Percentiles rank a stretch among this genome's conserved stretches.
Evolutionary conservation across 2,329 filamentous ascomycete genomes (phyloP).

Genomic region (Sarocladium kiliense): DNA sequence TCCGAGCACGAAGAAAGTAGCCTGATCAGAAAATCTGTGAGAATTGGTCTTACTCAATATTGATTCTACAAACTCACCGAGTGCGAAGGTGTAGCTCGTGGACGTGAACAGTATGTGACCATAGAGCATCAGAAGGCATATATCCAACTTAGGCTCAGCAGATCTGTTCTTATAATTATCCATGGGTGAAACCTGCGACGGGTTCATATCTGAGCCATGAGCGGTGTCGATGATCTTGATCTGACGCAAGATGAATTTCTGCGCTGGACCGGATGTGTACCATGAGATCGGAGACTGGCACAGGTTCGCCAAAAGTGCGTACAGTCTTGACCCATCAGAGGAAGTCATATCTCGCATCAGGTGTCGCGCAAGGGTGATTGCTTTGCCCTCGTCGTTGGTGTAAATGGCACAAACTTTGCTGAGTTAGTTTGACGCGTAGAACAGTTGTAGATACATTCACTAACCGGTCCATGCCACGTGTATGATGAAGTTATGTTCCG

Average conservation of each 20-base stretch:
- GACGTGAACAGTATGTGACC: conserved; percentile 84
- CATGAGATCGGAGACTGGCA: conserved; percentile 68
- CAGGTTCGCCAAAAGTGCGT: conserved; percentile 70
- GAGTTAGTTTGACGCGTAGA: background rate
- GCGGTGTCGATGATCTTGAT: conserved; percentile 77
- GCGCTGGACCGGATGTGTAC: conserved; percentile 75
- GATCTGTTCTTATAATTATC: conserved; percentile 10
- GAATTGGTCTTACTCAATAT: background rate
- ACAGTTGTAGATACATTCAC: conserved; percentile 18
- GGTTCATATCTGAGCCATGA: conserved; percentile 36
- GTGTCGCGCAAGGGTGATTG: conserved; percentile 68
- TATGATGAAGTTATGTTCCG: conserved; percentile 64
- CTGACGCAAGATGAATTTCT: conserved; percentile 88
- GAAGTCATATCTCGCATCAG: conserved; percentile 80
- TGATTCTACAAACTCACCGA: conserved; percentile 49
- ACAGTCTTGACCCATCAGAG: conserved; percentile 79
- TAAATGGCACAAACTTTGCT: conserved; percentile 72
- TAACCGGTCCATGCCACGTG: conserved; percentile 71
- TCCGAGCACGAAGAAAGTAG: conserved; percentile 77
- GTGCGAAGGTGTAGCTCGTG: conserved; percentile 74
- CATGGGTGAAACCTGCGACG: conserved; percentile 23
- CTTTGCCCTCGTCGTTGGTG: conserved; percentile 73
- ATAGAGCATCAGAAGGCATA: conserved; percentile 80
- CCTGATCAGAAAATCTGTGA: conserved; percentile 32
- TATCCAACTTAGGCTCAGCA: conserved; percentile 51